Conservation (phyloP, 192 early-diverging fungal genomes). For the Gigaspora rosea region DNA sequence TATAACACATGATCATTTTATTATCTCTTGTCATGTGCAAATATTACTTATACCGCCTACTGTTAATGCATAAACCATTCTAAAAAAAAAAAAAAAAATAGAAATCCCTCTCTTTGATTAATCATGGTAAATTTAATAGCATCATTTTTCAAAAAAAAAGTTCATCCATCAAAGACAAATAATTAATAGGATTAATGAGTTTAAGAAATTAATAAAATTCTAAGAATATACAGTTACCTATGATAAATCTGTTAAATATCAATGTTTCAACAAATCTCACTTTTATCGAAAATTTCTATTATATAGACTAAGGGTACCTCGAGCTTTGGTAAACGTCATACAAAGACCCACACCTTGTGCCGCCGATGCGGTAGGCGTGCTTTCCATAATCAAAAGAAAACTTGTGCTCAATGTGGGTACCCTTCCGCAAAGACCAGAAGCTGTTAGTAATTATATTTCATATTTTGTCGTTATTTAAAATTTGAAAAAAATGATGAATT, state of each 20-base stretch:
- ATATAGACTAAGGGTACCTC: conserved; percentile 41
- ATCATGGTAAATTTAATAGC: background rate
- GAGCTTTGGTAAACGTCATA: conserved; percentile 99
- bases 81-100: too few species aligned
- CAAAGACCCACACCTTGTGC: conserved; percentile 99
- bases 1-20: too few species aligned
- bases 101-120: background rate
- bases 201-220: background rate
- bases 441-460: conserved; percentile 58
- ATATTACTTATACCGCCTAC: too few species aligned
- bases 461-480: background rate
- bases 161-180: background rate
- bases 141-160: background rate
- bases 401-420: conserved; percentile 98
- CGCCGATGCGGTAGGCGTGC: conserved; percentile 94
- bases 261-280: background rate
- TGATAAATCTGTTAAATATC: too few species aligned
- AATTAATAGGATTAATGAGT: background rate
- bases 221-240: background rate
- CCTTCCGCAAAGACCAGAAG: conserved; percentile 96
- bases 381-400: conserved; percentile 99
- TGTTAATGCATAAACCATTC: too few species aligned
- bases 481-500: conserved; percentile 9
- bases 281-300: background rate
- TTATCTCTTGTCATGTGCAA: too few species aligned